These are phyloP conservation scores for Voacanga thouarsii DNA, from an alignment of 257 asterid genomes.

Conservation along the genomic window DNA sequence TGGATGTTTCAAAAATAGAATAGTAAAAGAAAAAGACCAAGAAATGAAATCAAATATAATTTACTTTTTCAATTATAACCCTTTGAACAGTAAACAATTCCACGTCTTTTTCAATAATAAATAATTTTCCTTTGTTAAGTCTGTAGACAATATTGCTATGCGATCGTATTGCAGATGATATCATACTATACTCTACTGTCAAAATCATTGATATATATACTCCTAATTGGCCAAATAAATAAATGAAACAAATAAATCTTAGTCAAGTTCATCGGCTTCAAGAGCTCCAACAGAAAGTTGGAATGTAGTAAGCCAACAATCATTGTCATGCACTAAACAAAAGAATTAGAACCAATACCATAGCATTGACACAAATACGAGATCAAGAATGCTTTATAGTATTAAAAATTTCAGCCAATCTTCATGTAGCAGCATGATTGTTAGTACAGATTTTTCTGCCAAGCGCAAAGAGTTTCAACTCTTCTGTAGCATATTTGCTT, in stretches of 20 bases:
- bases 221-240: not conserved
- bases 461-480: slow-evolving; percentile 1
- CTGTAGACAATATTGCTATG: not conserved
- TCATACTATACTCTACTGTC: slow-evolving; percentile 2
- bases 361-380: not conserved
- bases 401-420: slow-evolving; percentile 6
- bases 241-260: not conserved
- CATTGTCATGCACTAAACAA: slow-evolving; percentile 1
- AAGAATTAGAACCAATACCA: not conserved
- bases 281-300: not conserved
- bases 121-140: not conserved
- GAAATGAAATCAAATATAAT: too few relatives aligned
- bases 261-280: not conserved
- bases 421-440: not conserved
- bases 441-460: not conserved
- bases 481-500: not conserved
- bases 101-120: too few relatives aligned
- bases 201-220: not conserved
- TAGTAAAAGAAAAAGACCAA: not conserved
- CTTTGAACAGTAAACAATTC: too few relatives aligned
- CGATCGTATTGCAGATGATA: not conserved
- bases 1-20: not conserved
- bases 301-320: slow-evolving; percentile 24
- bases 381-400: not conserved
- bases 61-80: not conserved